Evolutionary conservation across 306 rosid species (phyloP).

Genomic region (Biancaea sappan): DNA sequence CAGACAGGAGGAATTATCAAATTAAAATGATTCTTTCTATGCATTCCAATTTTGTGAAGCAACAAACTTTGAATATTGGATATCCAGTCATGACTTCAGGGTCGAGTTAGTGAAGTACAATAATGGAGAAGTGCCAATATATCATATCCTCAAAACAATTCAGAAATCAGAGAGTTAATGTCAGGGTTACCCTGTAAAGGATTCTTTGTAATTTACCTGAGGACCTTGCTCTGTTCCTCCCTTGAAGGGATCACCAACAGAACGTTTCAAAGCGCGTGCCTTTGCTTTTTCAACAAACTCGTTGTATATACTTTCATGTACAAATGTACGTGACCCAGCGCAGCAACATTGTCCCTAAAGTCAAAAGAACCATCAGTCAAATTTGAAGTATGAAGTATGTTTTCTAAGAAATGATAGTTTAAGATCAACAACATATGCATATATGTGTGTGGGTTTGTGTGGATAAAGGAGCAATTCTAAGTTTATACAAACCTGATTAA

Average conservation of each 20-base stretch:
- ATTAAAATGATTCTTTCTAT: slow-evolving; percentile 20
- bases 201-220: slow-evolving; percentile 60
- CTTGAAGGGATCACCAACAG: slow-evolving; percentile 90
- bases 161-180: slow-evolving; percentile 4
- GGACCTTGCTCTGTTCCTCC: slow-evolving; percentile 93
- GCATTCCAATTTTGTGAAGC: slow-evolving; percentile 4
- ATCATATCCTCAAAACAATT: background rate
- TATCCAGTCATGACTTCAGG: background rate
- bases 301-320: slow-evolving; percentile 77
- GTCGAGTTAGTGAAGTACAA: background rate
- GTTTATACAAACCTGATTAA: slow-evolving; percentile 64
- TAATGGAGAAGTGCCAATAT: background rate
- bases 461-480: background rate
- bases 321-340: slow-evolving; percentile 92
- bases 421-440: background rate
- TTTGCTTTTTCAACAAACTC: slow-evolving; percentile 86
- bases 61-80: background rate
- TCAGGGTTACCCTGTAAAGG: background rate
- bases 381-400: slow-evolving; percentile 3
- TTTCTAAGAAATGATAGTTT: background rate
- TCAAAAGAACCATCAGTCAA: slow-evolving; percentile 25
- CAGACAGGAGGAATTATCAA: background rate
- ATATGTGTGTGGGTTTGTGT: background rate
- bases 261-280: slow-evolving; percentile 73
- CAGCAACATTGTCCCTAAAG: slow-evolving; percentile 96